A percentile compares a stretch with the other conserved stretches of the same genome.
Evolutionary conservation across 768 basidiomycete genomes (phyloP).

Genomic region (Amanita exitialis): DNA sequence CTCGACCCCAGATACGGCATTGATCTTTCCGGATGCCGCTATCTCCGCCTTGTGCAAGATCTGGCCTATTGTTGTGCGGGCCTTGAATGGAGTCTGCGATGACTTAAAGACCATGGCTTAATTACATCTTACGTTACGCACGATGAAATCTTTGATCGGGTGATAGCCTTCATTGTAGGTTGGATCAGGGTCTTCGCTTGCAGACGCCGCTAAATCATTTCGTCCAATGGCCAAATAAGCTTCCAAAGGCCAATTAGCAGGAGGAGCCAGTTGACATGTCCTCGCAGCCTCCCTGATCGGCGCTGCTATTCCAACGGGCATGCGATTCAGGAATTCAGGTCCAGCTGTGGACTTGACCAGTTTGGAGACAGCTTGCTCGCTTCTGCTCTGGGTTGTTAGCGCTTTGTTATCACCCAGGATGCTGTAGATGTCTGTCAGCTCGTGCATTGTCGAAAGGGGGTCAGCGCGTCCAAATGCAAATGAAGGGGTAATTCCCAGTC

Average conservation of each 20-base stretch:
- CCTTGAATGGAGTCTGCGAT: conserved; percentile 37
- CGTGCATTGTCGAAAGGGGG: conserved; percentile 42
- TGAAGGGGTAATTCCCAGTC: conserved; percentile 41
- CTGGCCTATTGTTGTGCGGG: conserved; percentile 39
- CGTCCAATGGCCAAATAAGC: conserved; percentile 65
- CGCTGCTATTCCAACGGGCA: conserved; percentile 63
- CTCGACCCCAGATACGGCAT: conserved; percentile 60
- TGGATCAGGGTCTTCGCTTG: conserved; percentile 34
- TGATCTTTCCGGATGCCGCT: conserved; percentile 44
- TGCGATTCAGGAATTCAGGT: conserved; percentile 35
- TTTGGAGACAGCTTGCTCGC: conserved; percentile 49
- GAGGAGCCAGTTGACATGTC: conserved; percentile 73
- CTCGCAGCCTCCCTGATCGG: conserved; percentile 82
- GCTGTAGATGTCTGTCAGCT: conserved; percentile 47
- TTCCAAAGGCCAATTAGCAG: conserved; percentile 59
- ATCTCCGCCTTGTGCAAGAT: conserved; percentile 40
- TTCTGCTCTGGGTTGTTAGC: conserved; percentile 47
- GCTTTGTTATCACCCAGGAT: conserved; percentile 45
- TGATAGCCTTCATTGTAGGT: conserved; percentile 45
- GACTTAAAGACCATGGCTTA: conserved; percentile 4
- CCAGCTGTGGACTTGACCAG: conserved; percentile 42
- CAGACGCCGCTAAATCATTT: conserved; percentile 62
- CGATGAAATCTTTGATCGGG: conserved; percentile 47
- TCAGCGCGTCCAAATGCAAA: conserved; percentile 55
- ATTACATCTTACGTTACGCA: conserved; percentile 18